These are phyloP conservation scores for Alternaria alternata DNA, from an alignment of 2,329 filamentous ascomycete genomes.

Conservation along the genomic window DNA sequence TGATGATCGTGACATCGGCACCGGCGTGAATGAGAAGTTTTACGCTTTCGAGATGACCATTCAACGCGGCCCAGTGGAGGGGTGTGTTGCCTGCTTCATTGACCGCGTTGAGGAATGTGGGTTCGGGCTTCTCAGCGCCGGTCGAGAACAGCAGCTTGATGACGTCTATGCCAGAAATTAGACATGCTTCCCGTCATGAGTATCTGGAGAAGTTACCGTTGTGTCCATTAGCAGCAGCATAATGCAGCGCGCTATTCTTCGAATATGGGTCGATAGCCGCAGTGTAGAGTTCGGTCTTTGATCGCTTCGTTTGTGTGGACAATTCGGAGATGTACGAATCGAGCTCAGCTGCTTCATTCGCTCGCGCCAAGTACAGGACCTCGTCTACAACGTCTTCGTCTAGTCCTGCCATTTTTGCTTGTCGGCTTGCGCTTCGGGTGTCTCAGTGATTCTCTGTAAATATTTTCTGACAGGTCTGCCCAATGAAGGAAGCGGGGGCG, in stretches of 20 bases:
- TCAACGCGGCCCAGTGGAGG: slow-evolving; percentile 91
- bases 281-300: slow-evolving; percentile 69
- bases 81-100: slow-evolving; percentile 90
- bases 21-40: slow-evolving; percentile 78
- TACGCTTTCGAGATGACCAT: slow-evolving; percentile 83
- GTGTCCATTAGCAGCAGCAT: slow-evolving; percentile 91
- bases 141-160: slow-evolving; percentile 52
- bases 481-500: slow-evolving; percentile 28
- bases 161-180: slow-evolving; percentile 40
- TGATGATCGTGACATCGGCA: slow-evolving; percentile 79
- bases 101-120: slow-evolving; percentile 68
- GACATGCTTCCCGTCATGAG: slow-evolving; percentile 11
- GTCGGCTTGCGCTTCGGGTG: slow-evolving; percentile 5
- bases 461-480: slow-evolving; percentile 23
- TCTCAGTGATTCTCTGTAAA: slow-evolving; percentile 9
- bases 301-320: slow-evolving; percentile 66
- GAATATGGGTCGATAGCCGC: slow-evolving; percentile 77
- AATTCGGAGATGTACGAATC: slow-evolving; percentile 66
- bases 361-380: slow-evolving; percentile 84
- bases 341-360: slow-evolving; percentile 77
- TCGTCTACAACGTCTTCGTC: slow-evolving; percentile 85
- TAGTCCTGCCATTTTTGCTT: slow-evolving; percentile 33
- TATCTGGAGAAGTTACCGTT: slow-evolving; percentile 62
- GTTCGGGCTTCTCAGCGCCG: slow-evolving; percentile 30
- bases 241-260: slow-evolving; percentile 84